phyloP scores from a whole-genome alignment of 116 monocot species.

The Zostera marina region DNA sequence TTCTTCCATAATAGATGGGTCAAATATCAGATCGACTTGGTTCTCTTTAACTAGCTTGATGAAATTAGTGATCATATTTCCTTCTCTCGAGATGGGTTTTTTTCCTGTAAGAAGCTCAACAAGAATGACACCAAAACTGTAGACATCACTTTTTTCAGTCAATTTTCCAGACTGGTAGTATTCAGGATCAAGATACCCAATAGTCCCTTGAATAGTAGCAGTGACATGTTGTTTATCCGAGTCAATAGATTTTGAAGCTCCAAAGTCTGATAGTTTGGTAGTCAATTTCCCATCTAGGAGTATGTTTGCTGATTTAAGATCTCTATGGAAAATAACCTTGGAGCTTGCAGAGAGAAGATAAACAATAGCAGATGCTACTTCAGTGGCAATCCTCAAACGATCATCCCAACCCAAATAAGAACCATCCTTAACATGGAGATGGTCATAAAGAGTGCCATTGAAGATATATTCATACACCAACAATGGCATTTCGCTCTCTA shows the following conservation, averaged over 20 bases:
- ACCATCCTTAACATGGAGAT: background rate
- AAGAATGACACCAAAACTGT: constrained; percentile 18
- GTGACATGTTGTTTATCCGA: background rate
- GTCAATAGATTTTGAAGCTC: background rate
- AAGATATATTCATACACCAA: constrained; percentile 9
- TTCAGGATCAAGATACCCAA: constrained; percentile 20
- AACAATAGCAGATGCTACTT: constrained; percentile 1
- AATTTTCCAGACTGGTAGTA: constrained; percentile 12
- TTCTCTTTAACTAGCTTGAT: background rate
- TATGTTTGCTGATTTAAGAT: constrained; percentile 8
- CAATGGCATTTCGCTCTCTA: constrained; percentile 8
- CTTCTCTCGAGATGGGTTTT: background rate
- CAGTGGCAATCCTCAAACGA: constrained; percentile 3
- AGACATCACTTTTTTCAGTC: constrained; percentile 21
- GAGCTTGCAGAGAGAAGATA: constrained; percentile 5
- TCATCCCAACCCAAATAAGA: background rate
- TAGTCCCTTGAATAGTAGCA: background rate
- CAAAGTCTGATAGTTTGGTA: constrained; percentile 7
- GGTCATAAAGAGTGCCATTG: constrained; percentile 3
- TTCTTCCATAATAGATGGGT: background rate
- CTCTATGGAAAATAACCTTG: background rate
- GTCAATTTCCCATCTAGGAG: constrained; percentile 2
- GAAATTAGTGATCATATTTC: background rate
- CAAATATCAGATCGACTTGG: constrained; percentile 1
- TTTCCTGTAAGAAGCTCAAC: constrained; percentile 13